Percentiles rank a stretch among this genome's conserved stretches.
Evolutionary conservation across 768 basidiomycete species (phyloP).

Genomic region (Coprinopsis marcescibilis): DNA sequence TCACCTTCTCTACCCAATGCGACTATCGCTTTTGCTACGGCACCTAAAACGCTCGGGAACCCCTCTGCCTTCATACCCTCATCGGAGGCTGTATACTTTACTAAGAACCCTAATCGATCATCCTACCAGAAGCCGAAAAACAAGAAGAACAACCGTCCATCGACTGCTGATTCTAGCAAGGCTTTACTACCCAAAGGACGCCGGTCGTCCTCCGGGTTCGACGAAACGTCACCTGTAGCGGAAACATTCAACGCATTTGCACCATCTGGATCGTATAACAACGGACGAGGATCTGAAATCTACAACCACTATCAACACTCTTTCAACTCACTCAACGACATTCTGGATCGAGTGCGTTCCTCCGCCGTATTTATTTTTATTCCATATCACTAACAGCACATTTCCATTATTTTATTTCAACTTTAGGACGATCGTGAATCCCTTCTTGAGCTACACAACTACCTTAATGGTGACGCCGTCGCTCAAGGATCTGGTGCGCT

Average conservation of each 20-base stretch:
- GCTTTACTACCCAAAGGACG: slow-evolving; percentile 37
- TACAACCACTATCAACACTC: slow-evolving; percentile 80
- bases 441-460: slow-evolving; percentile 68
- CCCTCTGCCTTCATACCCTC: slow-evolving; percentile 17
- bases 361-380: background rate
- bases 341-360: slow-evolving; percentile 67
- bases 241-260: background rate
- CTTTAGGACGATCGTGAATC: slow-evolving; percentile 69
- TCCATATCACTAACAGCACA: slow-evolving; percentile 11
- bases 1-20: slow-evolving; percentile 26
- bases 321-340: slow-evolving; percentile 73
- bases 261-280: background rate
- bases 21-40: slow-evolving; percentile 9
- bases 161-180: slow-evolving; percentile 59
- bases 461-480: slow-evolving; percentile 38
- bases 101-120: slow-evolving; percentile 43
- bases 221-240: slow-evolving; percentile 15
- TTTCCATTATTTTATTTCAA: no score
- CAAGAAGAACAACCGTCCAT: slow-evolving; percentile 43
- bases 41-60: slow-evolving; percentile 12
- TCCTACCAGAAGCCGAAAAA: slow-evolving; percentile 39
- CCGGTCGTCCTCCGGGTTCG: slow-evolving; percentile 10
- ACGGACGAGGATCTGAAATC: slow-evolving; percentile 35
- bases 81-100: slow-evolving; percentile 16
- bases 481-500: slow-evolving; percentile 4